phyloP scores from a whole-genome alignment of 2,329 filamentous ascomycete species.

The Lecanicillium sp. region DNA sequence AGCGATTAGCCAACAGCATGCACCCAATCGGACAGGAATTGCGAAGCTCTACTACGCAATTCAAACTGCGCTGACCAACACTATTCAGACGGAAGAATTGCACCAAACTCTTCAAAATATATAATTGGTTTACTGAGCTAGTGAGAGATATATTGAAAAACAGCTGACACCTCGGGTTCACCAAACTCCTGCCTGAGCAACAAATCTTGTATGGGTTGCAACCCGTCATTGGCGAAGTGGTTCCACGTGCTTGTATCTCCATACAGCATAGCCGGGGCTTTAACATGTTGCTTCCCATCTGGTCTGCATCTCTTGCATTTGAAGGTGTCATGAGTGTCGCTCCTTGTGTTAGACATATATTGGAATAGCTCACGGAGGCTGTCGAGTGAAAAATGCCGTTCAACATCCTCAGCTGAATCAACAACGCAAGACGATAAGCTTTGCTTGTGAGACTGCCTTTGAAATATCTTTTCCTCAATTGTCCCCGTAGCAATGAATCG shows the following conservation, averaged over 20 bases:
- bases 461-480: slow-evolving; percentile 99
- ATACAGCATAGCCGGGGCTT: slow-evolving; percentile 91
- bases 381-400: slow-evolving; percentile 91
- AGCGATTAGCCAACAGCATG: too few species aligned
- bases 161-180: slow-evolving; percentile 77
- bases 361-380: slow-evolving; percentile 89
- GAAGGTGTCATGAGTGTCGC: slow-evolving; percentile 97
- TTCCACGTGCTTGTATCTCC: slow-evolving; percentile 99
- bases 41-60: too few species aligned
- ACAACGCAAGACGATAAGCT: slow-evolving; percentile 93
- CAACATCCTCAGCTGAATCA: slow-evolving; percentile 92
- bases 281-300: slow-evolving; percentile 79
- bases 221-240: slow-evolving; percentile 77
- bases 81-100: too few species aligned
- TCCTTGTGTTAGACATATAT: slow-evolving; percentile 75
- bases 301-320: slow-evolving; percentile 93
- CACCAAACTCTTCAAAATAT: too few species aligned
- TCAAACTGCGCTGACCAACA: too few species aligned
- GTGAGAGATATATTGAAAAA: slow-evolving; percentile 98
- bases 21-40: too few species aligned
- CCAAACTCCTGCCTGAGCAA: slow-evolving; percentile 77
- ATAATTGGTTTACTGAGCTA: slow-evolving; percentile 16
- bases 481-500: slow-evolving; percentile 98
- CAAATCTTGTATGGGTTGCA: slow-evolving; percentile 83
- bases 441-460: slow-evolving; percentile 96